Evolutionary conservation across 2,329 filamentous ascomycete species (phyloP).

Genomic region (Aspergillus japonicus): DNA sequence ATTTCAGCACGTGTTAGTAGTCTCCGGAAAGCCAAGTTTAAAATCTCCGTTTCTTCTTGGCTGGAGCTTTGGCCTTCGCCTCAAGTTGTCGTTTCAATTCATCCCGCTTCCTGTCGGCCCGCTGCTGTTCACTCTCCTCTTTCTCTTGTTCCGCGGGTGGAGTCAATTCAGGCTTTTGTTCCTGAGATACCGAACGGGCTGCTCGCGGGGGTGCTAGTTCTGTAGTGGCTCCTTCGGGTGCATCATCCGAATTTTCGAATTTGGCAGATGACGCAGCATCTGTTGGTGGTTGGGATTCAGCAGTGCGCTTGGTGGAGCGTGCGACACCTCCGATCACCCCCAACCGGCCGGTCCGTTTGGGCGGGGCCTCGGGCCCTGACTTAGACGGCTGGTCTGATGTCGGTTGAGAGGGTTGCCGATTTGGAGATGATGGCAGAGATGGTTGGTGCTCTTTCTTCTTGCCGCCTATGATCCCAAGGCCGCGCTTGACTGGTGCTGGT

Average conservation of each 20-base stretch:
- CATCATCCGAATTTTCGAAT: not conserved
- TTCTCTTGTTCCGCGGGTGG: constrained; percentile 16
- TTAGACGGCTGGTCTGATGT: constrained; percentile 4
- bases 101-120: constrained; percentile 55
- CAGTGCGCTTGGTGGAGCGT: constrained; percentile 8
- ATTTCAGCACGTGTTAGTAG: too few relatives aligned
- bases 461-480: constrained; percentile 34
- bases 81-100: constrained; percentile 57
- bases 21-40: constrained; percentile 29
- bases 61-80: constrained; percentile 51
- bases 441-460: constrained; percentile 22
- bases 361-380: constrained; percentile 18
- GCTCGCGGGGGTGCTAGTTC: not conserved
- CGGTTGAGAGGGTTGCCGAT: not conserved
- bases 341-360: constrained; percentile 26
- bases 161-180: constrained; percentile 5
- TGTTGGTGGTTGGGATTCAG: constrained; percentile 4
- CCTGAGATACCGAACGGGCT: not conserved
- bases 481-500: constrained; percentile 14
- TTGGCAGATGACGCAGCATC: constrained; percentile 1
- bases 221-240: not conserved
- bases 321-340: constrained; percentile 37
- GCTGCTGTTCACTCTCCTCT: constrained; percentile 49
- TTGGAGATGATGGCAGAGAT: not conserved
- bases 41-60: constrained; percentile 59